These are phyloP conservation scores for Rhizoclosmatium globosum DNA, from an alignment of 192 early-diverging fungal genomes.

Conservation along the genomic window DNA sequence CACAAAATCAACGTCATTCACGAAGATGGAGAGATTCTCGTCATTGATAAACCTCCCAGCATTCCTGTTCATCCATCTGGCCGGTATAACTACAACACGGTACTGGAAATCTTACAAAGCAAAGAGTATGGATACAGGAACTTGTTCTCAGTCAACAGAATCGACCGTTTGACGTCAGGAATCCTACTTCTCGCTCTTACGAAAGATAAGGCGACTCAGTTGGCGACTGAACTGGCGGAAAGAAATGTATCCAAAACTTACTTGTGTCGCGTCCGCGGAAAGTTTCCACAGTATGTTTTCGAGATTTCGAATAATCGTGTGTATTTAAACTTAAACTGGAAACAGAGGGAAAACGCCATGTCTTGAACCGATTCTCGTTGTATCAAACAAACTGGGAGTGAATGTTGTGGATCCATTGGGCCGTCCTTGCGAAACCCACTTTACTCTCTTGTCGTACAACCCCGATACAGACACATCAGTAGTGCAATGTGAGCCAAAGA, in stretches of 20 bases:
- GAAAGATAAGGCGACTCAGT: conserved; percentile 62
- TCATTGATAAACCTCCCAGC: conserved; percentile 90
- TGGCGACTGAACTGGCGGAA: conserved; percentile 71
- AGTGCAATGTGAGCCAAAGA: conserved; percentile 83
- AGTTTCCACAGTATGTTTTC: conserved; percentile 68
- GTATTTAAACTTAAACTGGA: too few species aligned
- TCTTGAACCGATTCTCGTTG: conserved; percentile 82
- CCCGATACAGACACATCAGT: conserved; percentile 66
- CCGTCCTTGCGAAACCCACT: conserved; percentile 86
- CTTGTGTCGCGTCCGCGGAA: conserved; percentile 83
- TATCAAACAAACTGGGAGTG: conserved; percentile 87
- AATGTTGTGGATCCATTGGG: conserved; percentile 85
- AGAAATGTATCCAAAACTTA: conserved; percentile 88
- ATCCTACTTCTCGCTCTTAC: conserved; percentile 78
- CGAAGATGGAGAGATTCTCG: conserved; percentile 68
- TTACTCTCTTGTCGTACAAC: conserved; percentile 72
- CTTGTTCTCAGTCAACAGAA: conserved; percentile 75
- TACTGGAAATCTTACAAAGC: conserved; percentile 43
- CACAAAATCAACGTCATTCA: conserved; percentile 69
- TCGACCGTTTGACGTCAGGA: conserved; percentile 97
- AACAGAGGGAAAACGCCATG: conserved; percentile 49
- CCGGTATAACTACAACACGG: conserved; percentile 88
- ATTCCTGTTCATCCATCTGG: conserved; percentile 89
- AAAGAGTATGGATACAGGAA: conserved; percentile 37
- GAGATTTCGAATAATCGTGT: not conserved